Percentiles rank a stretch among this genome's conserved stretches.
These are phyloP conservation scores for Falciphora oryzae DNA, from an alignment of 2,329 filamentous ascomycete genomes.

Conservation along the genomic window DNA sequence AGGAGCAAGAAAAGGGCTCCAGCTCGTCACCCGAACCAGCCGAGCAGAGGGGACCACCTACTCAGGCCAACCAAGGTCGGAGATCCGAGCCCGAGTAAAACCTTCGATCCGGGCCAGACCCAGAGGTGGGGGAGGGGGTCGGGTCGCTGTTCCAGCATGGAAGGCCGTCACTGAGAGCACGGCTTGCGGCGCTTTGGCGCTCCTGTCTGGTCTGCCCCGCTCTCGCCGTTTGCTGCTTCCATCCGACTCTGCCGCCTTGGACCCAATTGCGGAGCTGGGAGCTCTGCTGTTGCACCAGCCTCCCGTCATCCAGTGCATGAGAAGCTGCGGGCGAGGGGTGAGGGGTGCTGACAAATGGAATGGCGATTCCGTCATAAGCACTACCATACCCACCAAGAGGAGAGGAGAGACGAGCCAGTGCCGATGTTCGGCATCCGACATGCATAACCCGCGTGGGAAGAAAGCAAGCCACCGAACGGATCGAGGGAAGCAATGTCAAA, in stretches of 20 bases:
- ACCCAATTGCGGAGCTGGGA: background rate
- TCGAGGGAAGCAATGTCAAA: background rate
- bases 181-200: background rate
- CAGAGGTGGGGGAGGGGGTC: background rate
- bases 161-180: background rate
- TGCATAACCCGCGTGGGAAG: background rate
- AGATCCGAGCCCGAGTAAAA: slow-evolving; percentile 2
- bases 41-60: background rate
- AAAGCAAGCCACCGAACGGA: background rate
- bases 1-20: slow-evolving; percentile 3
- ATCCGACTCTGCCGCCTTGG: no score
- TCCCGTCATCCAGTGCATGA: background rate
- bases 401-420: background rate
- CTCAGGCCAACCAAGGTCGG: background rate
- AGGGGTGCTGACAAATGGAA: slow-evolving; percentile 6
- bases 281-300: background rate
- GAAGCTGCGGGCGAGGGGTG: background rate
- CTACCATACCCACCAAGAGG: background rate
- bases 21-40: slow-evolving; percentile 4
- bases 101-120: background rate
- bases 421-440: background rate
- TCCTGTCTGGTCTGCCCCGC: background rate
- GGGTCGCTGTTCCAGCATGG: background rate
- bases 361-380: slow-evolving; percentile 1
- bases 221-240: no score